A percentile compares a stretch with the other conserved stretches of the same genome.
Conservation (phyloP, 257 asterid species). For the Linaria vulgaris region DNA sequence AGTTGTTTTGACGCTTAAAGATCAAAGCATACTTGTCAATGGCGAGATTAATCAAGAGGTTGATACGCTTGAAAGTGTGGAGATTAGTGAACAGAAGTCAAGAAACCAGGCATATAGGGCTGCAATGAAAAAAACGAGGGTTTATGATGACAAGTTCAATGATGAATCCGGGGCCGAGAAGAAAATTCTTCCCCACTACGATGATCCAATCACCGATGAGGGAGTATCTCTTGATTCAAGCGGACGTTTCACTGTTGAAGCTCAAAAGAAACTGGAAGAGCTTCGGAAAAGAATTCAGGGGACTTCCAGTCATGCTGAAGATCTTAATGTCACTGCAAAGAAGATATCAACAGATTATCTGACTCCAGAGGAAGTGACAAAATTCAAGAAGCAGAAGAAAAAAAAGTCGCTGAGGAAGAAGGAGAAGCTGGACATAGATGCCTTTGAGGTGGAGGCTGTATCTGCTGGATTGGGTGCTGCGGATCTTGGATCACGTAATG, state of each 20-base stretch:
- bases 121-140: constrained; percentile 79
- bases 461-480: constrained; percentile 84
- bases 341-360: constrained; percentile 70
- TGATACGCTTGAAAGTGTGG: constrained; percentile 97
- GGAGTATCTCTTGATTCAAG: constrained; percentile 85
- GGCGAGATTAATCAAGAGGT: constrained; percentile 86
- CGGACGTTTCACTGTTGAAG: constrained; percentile 83
- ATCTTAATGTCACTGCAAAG: constrained; percentile 62
- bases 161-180: constrained; percentile 61
- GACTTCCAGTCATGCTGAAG: constrained; percentile 49
- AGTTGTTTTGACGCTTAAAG: constrained; percentile 92
- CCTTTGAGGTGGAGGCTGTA: constrained; percentile 92
- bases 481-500: constrained; percentile 86
- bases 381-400: constrained; percentile 90
- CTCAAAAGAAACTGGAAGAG: constrained; percentile 93
- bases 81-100: constrained; percentile 91
- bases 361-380: constrained; percentile 84
- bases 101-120: constrained; percentile 89
- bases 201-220: constrained; percentile 88
- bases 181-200: constrained; percentile 91
- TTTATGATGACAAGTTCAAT: constrained; percentile 79
- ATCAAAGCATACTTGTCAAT: constrained; percentile 85
- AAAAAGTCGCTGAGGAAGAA: constrained; percentile 87
- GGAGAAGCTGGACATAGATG: constrained; percentile 79
- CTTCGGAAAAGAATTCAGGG: constrained; percentile 88